Evolutionary conservation across 2,329 filamentous ascomycete genomes (phyloP).

Genomic region (Alternaria ethzedia): DNA sequence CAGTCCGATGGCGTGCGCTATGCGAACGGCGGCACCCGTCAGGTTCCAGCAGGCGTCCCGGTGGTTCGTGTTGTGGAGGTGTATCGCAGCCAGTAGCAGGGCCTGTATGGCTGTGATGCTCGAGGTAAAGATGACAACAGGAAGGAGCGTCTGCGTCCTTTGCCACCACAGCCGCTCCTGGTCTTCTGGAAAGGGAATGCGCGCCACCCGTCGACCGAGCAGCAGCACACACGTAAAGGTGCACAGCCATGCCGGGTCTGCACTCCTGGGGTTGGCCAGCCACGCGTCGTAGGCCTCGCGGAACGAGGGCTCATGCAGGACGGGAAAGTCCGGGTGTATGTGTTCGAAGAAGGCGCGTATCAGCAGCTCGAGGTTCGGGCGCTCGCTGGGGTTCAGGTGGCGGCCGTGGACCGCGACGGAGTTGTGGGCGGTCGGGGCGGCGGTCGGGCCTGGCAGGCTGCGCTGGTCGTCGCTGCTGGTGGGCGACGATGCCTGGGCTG

Average conservation of each 20-base stretch:
- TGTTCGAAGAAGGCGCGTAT: conserved; percentile 51
- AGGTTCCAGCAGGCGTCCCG: conserved; percentile 55
- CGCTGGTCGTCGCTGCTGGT: conserved; percentile 20
- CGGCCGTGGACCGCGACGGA: conserved; percentile 18
- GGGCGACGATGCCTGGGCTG: conserved; percentile 38
- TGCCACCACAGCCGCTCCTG: conserved; percentile 53
- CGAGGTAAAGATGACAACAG: conserved; percentile 53
- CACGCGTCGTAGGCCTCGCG: conserved; percentile 51
- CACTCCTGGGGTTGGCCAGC: conserved; percentile 33
- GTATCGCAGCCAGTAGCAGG: conserved; percentile 51
- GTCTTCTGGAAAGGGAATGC: conserved; percentile 43
- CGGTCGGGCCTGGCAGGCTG: conserved; percentile 28
- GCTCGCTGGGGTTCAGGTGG: conserved; percentile 15
- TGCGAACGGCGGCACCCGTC: conserved; percentile 52
- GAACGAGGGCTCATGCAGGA: conserved; percentile 54
- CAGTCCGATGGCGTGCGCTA: conserved; percentile 54
- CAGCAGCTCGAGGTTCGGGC: conserved; percentile 43
- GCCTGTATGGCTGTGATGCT: conserved; percentile 52
- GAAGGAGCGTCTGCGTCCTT: conserved; percentile 49
- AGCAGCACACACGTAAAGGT: conserved; percentile 52
- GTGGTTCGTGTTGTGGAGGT: conserved; percentile 56
- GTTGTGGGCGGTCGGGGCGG: conserved; percentile 9
- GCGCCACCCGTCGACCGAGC: conserved; percentile 47
- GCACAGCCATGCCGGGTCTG: conserved; percentile 52
- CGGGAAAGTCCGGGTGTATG: conserved; percentile 52